These are phyloP conservation scores for Russula sp. DNA, from an alignment of 768 basidiomycete species.

Conservation along the genomic window DNA sequence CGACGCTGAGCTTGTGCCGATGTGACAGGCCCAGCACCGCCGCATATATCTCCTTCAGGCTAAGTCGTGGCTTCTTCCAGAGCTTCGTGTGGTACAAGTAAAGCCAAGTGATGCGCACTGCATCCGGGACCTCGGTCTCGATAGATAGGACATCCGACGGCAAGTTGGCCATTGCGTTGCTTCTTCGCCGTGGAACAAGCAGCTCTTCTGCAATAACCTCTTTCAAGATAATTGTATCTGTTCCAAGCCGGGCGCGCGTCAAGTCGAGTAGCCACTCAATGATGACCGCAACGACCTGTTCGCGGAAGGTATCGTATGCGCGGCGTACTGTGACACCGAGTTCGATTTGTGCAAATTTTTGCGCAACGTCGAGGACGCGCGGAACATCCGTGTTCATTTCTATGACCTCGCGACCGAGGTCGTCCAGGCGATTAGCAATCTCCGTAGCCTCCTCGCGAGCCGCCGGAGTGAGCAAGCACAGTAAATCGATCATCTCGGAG, in stretches of 20 bases:
- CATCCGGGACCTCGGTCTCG: conserved; percentile 36
- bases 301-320: conserved; percentile 82
- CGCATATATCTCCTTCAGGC: conserved; percentile 77
- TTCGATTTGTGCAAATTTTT: conserved; percentile 78
- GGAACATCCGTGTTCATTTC: conserved; percentile 54
- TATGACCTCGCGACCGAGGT: conserved; percentile 74
- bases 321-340: conserved; percentile 84
- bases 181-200: conserved; percentile 51
- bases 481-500: conserved; percentile 73
- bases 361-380: conserved; percentile 68
- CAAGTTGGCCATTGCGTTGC: conserved; percentile 39
- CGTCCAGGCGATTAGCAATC: conserved; percentile 58
- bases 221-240: conserved; percentile 58
- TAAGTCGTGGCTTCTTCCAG: conserved; percentile 79
- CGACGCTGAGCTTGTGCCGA: conserved; percentile 68
- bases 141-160: conserved; percentile 30
- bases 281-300: conserved; percentile 75
- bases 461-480: conserved; percentile 48
- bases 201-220: conserved; percentile 69
- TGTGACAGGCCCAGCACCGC: conserved; percentile 64
- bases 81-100: conserved; percentile 76
- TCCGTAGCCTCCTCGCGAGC: conserved; percentile 50
- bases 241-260: conserved; percentile 60
- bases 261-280: conserved; percentile 84
- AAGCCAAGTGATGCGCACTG: conserved; percentile 63